Conservation (phyloP, 306 rosid species). For the Spatholobus suberectus region DNA sequence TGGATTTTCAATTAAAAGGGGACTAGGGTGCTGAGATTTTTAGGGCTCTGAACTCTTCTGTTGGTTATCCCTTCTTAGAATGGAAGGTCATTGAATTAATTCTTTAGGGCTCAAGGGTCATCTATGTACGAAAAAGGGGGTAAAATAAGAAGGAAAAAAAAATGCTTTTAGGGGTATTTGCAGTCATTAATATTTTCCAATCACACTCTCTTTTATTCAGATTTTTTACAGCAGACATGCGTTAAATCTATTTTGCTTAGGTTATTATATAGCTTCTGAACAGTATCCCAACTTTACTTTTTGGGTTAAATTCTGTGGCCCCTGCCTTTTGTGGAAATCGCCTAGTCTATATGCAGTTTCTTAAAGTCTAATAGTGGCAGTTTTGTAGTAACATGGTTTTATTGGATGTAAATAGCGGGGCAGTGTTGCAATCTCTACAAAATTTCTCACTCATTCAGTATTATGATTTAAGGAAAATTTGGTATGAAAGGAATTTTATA, state of each 20-base stretch:
- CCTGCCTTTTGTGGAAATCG: not conserved
- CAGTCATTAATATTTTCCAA: not conserved
- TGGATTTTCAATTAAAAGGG: conserved; percentile 29
- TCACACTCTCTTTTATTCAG: conserved; percentile 5
- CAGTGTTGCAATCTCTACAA: not conserved
- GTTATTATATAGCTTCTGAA: not conserved
- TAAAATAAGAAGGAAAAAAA: not conserved
- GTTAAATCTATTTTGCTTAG: conserved; percentile 5
- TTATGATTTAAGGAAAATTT: not conserved
- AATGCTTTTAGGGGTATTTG: not conserved
- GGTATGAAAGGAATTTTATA: not conserved
- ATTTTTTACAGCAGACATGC: not conserved
- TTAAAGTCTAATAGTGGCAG: not conserved
- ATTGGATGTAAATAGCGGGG: not conserved
- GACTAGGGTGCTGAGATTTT: not conserved
- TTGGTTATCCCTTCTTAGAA: not conserved
- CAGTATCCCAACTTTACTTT: not conserved
- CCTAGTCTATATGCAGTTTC: not conserved
- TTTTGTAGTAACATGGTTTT: not conserved
- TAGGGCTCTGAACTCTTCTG: not conserved
- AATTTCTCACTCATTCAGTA: not conserved
- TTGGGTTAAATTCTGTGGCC: not conserved
- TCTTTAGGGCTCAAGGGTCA: not conserved
- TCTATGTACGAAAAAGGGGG: not conserved
- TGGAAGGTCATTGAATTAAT: conserved; percentile 2